Base-by-base conservation (phyloP, 2,329 filamentous ascomycete species). In the Aureobasidium mangrovei region DNA sequence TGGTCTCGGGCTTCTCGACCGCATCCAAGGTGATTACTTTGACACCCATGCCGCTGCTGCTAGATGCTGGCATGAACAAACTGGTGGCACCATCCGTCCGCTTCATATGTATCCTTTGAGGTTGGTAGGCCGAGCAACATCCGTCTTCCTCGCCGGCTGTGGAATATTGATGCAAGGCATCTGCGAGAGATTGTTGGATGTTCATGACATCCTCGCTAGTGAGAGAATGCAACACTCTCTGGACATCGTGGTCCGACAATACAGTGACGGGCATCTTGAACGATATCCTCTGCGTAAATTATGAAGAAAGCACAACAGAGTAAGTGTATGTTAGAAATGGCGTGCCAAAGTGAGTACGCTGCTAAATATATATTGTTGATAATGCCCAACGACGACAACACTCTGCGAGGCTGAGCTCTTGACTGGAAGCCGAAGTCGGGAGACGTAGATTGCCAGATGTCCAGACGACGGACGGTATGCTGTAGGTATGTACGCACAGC, bases 51-150 rank as follows among this genome's bases (percentile, higher is more conserved):
- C 78, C 76, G 39, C 75, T 74, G 31, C 78, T 76, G 10, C 78
- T 80, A 38, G 75, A 81, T 9, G 81, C 81, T 2, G 84, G 83
- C 81, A 85, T 84, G 68, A 85, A 84, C 7, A 86, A 70, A 3
- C 81, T 84, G 1, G 78, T 81, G 32, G 77, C 75, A 3, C 82
- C 82, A 73, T 82, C 77, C 49, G 76, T 77, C 9, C 79, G 77
- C 51, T 78, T 79, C 51, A 86, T 75, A 2, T 77, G 72, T 1
- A 81, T 84, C 39, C 82, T 74, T 55, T 78, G 75, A 0, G 82
- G 82, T 57, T 86, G 83, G 58, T 80, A 83, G 7, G 74, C 73
- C 2, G 79, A 77, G 53, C 76, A 78, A 60, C 79, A 83, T 35
- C 77, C 77, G 60, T 75, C 74, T 3, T 64, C 68, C 54, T 84